Percentiles rank a stretch among this genome's conserved stretches.
Evolutionary conservation across 2,329 filamentous ascomycete species (phyloP).

Genomic region (Cladosporium sp.): DNA sequence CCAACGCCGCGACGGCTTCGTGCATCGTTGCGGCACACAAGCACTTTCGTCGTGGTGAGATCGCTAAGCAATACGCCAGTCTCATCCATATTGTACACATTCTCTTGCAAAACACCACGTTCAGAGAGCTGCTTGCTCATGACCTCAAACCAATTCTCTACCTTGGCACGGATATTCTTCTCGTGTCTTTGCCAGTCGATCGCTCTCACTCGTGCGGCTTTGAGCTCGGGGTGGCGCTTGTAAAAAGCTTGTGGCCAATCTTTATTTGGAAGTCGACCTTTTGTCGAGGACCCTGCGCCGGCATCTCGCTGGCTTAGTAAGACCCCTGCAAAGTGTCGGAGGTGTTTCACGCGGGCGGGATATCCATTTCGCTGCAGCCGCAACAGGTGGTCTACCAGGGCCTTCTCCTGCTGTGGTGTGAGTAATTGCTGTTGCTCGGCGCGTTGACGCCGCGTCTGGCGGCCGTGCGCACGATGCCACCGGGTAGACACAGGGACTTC

Average conservation of each 20-base stretch:
- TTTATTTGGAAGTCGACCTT: constrained; percentile 5
- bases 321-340: background rate
- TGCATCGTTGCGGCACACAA: constrained; percentile 27
- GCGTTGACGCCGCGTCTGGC: background rate
- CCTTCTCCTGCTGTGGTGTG: background rate
- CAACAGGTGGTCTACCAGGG: background rate
- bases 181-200: constrained; percentile 26
- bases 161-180: constrained; percentile 30
- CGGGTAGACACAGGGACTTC: background rate
- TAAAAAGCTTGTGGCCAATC: constrained; percentile 21
- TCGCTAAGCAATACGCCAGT: constrained; percentile 31
- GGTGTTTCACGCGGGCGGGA: constrained; percentile 6
- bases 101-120: constrained; percentile 22
- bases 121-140: constrained; percentile 19
- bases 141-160: constrained; percentile 29
- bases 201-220: constrained; percentile 22
- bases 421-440: background rate
- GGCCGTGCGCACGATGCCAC: background rate
- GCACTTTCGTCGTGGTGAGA: constrained; percentile 29
- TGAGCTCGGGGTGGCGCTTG: constrained; percentile 25
- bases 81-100: constrained; percentile 36
- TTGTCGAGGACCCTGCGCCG: background rate
- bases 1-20: constrained; percentile 23
- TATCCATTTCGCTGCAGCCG: background rate
- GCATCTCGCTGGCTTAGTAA: background rate